Evolutionary conservation across 75 land plant genomes (phyloP), one percentile per base, ranked within the genome.

Genomic region (Pinus albicaulis): DNA sequence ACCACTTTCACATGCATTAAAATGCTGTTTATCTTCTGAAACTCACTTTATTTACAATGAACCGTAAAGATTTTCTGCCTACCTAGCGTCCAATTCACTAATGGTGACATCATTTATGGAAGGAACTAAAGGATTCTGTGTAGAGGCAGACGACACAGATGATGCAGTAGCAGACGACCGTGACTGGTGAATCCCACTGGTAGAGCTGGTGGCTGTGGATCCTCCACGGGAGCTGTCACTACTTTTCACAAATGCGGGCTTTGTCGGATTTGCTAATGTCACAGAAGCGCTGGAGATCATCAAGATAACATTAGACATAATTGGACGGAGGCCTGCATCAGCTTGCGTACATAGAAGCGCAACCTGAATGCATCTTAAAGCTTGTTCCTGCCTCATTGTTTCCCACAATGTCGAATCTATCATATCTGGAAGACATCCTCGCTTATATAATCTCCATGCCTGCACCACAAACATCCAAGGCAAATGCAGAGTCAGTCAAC

Each of bases 281-380:
- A 61, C 57, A 3, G 81, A 76, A 23, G 16, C 41, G 60, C 82
- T 81, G 20, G 72, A 78, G 8, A 82, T 72, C 81, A 74, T 78
- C 31, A 68, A 4, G 15, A 78, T 71, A 57, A 82, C 81, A n/a
- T 56, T 56, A 0, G 84, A 74, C 81, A 82, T 82, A 56, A 69
- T 36, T 23, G 84, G 84, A 28, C 84, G 38, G 14, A 56, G 56
- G 5, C 34, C 7, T 6, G 73, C 57, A 57, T 74, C 65, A 14
- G 74, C 74, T 71, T 82, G 84, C 2, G 75, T 72, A 4, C 84
- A 82, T 24, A 82, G 48, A 6, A 82, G 72, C 17, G 77, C 81
- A 19, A 82, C 59, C 3, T 82, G 81, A 13, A 82, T 70, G 73
- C 57, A 74, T 55, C 81, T 64, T 26, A 79, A 55, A 16, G 53